Evolutionary conservation across 2,329 filamentous ascomycete genomes (phyloP).

Genomic region (Leptographium galeiforme): DNA sequence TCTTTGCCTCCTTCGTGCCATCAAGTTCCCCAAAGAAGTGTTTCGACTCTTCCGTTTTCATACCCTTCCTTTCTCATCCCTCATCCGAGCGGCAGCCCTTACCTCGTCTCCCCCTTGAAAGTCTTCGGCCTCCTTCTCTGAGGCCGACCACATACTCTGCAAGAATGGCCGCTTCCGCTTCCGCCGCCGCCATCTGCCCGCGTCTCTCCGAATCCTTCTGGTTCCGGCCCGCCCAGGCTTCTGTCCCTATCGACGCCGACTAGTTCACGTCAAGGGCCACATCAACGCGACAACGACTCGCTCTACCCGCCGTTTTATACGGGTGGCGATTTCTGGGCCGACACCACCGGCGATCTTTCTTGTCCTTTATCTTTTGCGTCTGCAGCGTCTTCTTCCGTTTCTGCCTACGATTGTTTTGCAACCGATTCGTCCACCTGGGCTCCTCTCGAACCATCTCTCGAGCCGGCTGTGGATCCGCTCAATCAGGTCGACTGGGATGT

Average conservation of each 20-base stretch:
- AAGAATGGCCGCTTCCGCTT: conserved; percentile 10
- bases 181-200: neutral
- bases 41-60: neutral
- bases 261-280: neutral
- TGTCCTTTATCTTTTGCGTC: neutral
- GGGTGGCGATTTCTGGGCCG: neutral
- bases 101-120: neutral
- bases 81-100: neutral
- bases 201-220: conserved; percentile 1
- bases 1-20: too few relatives aligned
- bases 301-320: neutral
- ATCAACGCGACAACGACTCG: neutral
- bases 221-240: conserved; percentile 5
- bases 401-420: neutral
- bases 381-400: neutral
- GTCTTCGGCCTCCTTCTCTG: conserved; percentile 2
- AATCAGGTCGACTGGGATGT: conserved; percentile 5
- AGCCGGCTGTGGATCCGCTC: neutral
- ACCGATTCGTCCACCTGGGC: neutral
- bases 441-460: neutral
- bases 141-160: conserved; percentile 11
- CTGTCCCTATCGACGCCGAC: conserved; percentile 4
- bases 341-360: neutral
- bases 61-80: neutral
- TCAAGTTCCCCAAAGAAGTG: neutral